A percentile compares a stretch with the other conserved stretches of the same genome.
Conservation (phyloP, 495 filamentous ascomycete genomes). For the Geoglossum glabrum region DNA sequence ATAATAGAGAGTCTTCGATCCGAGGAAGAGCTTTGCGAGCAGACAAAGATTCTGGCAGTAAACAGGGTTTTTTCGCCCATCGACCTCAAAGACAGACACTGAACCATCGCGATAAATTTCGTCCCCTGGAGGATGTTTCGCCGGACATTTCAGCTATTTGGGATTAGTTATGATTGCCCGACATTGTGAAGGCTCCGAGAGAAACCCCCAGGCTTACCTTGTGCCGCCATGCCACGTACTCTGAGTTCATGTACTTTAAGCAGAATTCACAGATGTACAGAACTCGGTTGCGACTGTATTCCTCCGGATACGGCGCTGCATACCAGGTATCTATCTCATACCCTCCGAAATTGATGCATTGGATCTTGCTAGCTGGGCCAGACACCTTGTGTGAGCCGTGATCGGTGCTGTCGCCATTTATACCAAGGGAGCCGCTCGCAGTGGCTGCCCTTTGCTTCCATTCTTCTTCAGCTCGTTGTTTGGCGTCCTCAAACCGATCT, state of each 20-base stretch:
- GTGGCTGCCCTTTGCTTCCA: conserved; percentile 42
- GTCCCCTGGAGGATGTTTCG: conserved; percentile 89
- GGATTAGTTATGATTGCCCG: background rate
- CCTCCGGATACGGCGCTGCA: conserved; percentile 94
- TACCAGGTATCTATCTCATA: conserved; percentile 99
- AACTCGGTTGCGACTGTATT: conserved; percentile 86
- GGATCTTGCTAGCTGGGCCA: conserved; percentile 83
- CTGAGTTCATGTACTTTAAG: conserved; percentile 97
- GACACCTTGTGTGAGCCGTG: conserved; percentile 46
- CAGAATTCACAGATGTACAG: conserved; percentile 99
- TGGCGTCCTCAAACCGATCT: conserved; percentile 67
- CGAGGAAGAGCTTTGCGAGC: conserved; percentile 85
- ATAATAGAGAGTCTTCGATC: conserved; percentile 95
- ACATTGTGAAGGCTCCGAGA: background rate
- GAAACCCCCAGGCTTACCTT: conserved; percentile 33
- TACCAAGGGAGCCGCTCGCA: background rate
- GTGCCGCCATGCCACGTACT: conserved; percentile 92
- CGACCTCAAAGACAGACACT: conserved; percentile 90
- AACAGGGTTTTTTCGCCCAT: conserved; percentile 87
- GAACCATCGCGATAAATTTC: conserved; percentile 94
- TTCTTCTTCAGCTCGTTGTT: conserved; percentile 74
- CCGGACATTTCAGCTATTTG: conserved; percentile 57
- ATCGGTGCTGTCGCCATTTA: conserved; percentile 24
- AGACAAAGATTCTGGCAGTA: conserved; percentile 97
- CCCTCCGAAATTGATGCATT: conserved; percentile 93